Conservation (phyloP, 2,329 filamentous ascomycete genomes). For the Simplicillium sp. region DNA sequence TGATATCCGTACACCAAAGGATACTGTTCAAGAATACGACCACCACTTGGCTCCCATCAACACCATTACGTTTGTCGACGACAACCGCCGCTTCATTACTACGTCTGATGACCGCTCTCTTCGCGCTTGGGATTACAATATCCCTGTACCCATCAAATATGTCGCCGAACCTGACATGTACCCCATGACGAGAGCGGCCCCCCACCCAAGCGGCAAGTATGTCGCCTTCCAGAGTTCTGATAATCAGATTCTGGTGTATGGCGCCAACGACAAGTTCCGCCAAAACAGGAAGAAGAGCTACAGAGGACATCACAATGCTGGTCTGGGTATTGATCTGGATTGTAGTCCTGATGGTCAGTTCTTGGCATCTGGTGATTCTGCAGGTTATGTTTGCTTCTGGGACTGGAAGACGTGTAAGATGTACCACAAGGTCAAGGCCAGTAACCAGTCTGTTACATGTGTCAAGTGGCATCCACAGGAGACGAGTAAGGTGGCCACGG, state of each 20-base stretch:
- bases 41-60: constrained; percentile 97
- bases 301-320: constrained; percentile 90
- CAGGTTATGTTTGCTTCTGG: constrained; percentile 90
- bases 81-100: constrained; percentile 91
- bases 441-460: constrained; percentile 73
- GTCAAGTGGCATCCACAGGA: constrained; percentile 97
- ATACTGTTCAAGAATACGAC: constrained; percentile 94
- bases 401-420: constrained; percentile 99
- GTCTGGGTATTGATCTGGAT: constrained; percentile 82
- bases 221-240: constrained; percentile 89
- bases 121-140: constrained; percentile 96
- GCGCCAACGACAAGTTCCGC: constrained; percentile 87
- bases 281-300: constrained; percentile 97
- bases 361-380: constrained; percentile 76
- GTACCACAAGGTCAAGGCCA: constrained; percentile 90
- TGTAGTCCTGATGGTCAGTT: constrained; percentile 90
- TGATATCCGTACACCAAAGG: constrained; percentile 67
- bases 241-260: constrained; percentile 96
- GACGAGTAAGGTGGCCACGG: constrained; percentile 86
- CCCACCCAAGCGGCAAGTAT: constrained; percentile 86
- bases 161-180: constrained; percentile 98
- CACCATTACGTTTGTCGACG: constrained; percentile 92
- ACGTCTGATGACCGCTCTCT: constrained; percentile 96
- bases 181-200: constrained; percentile 75
- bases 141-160: constrained; percentile 96